Evolutionary conservation across 176 grass and related monocot genomes (phyloP).

Genomic region (Cenchrus fungigraminus): DNA sequence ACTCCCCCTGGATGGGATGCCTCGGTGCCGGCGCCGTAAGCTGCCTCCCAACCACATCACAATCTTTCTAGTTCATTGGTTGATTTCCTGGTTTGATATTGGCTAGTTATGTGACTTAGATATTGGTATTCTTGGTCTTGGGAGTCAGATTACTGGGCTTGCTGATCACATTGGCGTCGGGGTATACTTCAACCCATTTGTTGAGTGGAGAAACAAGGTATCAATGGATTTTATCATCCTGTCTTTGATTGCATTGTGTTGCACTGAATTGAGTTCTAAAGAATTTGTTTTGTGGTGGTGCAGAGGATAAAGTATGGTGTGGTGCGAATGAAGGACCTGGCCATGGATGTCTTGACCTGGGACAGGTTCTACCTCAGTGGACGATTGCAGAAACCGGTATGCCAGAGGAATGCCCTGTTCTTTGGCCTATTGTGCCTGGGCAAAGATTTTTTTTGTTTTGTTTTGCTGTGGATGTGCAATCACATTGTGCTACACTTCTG

Average conservation of each 20-base stretch:
- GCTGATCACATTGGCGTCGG: conserved; percentile 66
- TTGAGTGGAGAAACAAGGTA: conserved; percentile 86
- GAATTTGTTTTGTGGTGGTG: conserved; percentile 9
- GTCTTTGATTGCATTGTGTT: background rate
- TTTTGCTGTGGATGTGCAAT: background rate
- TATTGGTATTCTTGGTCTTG: conserved; percentile 17
- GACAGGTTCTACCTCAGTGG: conserved; percentile 89
- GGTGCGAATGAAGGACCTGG: conserved; percentile 81
- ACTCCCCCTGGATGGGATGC: conserved; percentile 70
- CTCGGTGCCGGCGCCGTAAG: conserved; percentile 53
- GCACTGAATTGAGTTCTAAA: conserved; percentile 9
- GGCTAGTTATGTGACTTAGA: background rate
- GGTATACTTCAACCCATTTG: conserved; percentile 94
- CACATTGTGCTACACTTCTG: background rate
- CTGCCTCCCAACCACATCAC: background rate
- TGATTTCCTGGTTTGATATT: background rate
- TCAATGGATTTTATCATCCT: background rate
- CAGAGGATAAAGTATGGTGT: conserved; percentile 95
- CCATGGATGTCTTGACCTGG: conserved; percentile 83
- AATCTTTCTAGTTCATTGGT: conserved; percentile 2
- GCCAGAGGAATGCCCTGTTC: conserved; percentile 29
- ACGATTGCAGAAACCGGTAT: conserved; percentile 94
- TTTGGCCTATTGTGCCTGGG: background rate
- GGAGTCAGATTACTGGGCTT: conserved; percentile 66
- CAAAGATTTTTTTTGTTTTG: background rate